Evolutionary conservation across 345 rosid species (phyloP).

Genomic region (Eucalyptus grandis): DNA sequence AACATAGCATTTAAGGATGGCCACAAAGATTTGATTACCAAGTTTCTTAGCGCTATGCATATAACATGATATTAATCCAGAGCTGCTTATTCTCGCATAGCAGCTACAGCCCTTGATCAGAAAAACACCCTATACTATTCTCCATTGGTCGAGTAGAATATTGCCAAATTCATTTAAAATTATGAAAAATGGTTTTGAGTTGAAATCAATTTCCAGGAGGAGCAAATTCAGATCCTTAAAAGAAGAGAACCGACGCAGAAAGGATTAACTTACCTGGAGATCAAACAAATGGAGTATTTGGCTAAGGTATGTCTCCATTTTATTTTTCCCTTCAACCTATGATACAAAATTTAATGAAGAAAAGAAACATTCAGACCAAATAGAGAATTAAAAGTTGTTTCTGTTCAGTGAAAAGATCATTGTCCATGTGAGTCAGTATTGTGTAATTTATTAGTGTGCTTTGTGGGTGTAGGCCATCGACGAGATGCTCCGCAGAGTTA

Average conservation of each 20-base stretch:
- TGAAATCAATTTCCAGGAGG: slow-evolving; percentile 6
- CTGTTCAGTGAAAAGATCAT: not conserved
- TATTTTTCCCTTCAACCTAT: not conserved
- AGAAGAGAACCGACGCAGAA: slow-evolving; percentile 12
- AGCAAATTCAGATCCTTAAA: slow-evolving; percentile 17
- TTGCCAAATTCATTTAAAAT: not conserved
- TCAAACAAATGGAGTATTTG: slow-evolving; percentile 28
- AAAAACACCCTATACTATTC: not conserved
- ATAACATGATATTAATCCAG: not conserved
- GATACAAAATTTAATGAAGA: not conserved
- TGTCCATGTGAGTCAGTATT: not conserved
- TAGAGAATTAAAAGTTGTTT: not conserved
- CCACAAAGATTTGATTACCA: not conserved
- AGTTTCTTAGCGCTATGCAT: not conserved
- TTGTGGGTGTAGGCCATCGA: slow-evolving; percentile 24
- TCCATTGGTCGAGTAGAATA: not conserved
- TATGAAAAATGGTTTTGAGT: not conserved
- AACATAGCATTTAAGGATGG: not conserved
- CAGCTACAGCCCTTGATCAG: not conserved
- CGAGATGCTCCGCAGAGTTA: slow-evolving; percentile 37
- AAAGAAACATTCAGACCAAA: not conserved
- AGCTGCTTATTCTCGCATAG: not conserved
- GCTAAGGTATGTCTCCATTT: slow-evolving; percentile 9
- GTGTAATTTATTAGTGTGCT: not conserved
- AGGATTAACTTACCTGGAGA: slow-evolving; percentile 15